A percentile compares a stretch with the other conserved stretches of the same genome.
Conservation (phyloP, 1,284 basidiomycete species). For the Limonomyces culmigenus region DNA sequence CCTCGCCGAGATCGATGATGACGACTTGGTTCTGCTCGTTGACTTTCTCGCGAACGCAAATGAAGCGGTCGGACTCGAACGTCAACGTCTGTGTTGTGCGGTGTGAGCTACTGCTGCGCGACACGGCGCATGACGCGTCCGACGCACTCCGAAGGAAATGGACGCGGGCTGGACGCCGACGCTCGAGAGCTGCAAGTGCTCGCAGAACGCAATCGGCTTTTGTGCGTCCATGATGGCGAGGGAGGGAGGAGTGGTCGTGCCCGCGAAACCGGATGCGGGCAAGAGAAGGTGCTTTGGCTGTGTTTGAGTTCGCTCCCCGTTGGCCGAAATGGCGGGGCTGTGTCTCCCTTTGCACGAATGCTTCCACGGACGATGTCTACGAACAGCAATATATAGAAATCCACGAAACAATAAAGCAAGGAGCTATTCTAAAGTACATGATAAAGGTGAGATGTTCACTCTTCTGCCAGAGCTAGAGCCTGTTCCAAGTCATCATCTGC, state of each 20-base stretch:
- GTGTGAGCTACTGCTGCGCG: no score
- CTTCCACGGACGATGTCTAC: no score
- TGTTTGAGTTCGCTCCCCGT: no score
- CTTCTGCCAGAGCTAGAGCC: conserved; percentile 43
- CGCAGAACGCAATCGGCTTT: conserved; percentile 72
- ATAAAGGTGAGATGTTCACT: no score
- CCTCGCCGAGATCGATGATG: conserved; percentile 90
- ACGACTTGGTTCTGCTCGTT: conserved; percentile 92
- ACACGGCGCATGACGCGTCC: no score
- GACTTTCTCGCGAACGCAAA: conserved; percentile 82
- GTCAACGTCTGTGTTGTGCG: conserved; percentile 52
- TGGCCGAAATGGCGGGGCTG: no score
- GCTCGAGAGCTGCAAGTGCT: conserved; percentile 87
- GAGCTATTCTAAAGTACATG: no score
- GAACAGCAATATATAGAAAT: no score
- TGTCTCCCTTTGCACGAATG: no score
- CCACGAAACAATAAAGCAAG: no score
- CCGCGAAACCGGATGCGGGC: background rate
- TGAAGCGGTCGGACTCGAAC: conserved; percentile 93
- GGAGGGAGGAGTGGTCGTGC: conserved; percentile 1
- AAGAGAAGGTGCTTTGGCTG: no score
- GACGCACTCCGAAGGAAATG: conserved; percentile 86
- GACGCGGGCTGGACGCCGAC: conserved; percentile 92
- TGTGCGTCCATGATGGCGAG: conserved; percentile 22
- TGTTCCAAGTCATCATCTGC: conserved; percentile 60